A percentile compares a stretch with the other conserved stretches of the same genome.
phyloP scores from a whole-genome alignment of 768 basidiomycete species.

The Termitomyces sp. region DNA sequence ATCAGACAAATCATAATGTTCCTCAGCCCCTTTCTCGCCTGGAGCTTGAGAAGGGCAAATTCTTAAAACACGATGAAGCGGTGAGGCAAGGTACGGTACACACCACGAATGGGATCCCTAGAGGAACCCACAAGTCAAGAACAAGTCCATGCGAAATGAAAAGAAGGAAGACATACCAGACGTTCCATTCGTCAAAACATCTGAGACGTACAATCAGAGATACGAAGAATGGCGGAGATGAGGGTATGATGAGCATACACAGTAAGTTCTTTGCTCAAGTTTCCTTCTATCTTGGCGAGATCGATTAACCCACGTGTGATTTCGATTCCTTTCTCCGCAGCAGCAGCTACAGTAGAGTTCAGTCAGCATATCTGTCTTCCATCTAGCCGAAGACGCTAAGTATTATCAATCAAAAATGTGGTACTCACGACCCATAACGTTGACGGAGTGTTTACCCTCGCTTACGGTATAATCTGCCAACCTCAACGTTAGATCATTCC shows the following conservation, averaged over 20 bases:
- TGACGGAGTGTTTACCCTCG: constrained; percentile 44
- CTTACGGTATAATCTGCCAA: constrained; percentile 36
- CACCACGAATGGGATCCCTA: constrained; percentile 43
- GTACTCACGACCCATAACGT: constrained; percentile 47
- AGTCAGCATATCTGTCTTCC: background rate
- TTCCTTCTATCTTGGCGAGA: constrained; percentile 41
- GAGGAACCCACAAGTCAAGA: background rate
- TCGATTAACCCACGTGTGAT: constrained; percentile 50
- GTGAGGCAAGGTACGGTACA: background rate
- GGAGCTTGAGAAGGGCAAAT: constrained; percentile 26
- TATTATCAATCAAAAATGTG: too few relatives aligned
- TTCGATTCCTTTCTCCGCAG: constrained; percentile 50
- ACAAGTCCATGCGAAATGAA: background rate
- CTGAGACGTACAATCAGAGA: constrained; percentile 11
- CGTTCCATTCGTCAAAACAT: constrained; percentile 58
- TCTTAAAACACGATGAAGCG: background rate
- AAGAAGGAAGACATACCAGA: constrained; percentile 30
- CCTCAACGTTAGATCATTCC: background rate
- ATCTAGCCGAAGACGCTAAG: background rate
- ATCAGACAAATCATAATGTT: constrained; percentile 52
- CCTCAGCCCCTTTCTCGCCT: constrained; percentile 48
- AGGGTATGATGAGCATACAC: constrained; percentile 23
- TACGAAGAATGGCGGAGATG: background rate
- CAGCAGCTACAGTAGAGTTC: constrained; percentile 30
- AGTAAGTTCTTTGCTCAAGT: constrained; percentile 32